Base-by-base conservation (phyloP, 352 stramenopile species). In the Hyaloperonospora arabidopsidis region DNA sequence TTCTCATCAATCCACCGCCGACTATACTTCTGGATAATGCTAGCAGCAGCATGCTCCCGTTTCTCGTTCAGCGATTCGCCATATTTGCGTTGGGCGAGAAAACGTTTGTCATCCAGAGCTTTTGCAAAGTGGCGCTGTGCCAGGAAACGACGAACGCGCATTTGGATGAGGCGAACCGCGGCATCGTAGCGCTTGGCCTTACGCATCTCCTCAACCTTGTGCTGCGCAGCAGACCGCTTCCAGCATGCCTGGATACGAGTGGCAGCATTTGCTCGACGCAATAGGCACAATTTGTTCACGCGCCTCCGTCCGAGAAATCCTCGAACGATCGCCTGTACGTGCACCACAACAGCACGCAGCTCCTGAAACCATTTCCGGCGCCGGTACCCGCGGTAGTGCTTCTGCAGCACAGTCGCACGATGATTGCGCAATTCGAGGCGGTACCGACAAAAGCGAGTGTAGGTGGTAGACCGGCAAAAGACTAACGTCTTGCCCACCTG, bases 401-500 rank as follows among this genome's bases (percentile, higher is more conserved):
- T 70, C 51, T 87, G 74, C 17, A 87, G 22, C 12, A 72, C 43
- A 15, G 61, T 67, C 19, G 72, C 74, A 41, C 65, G 53, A 36
- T 64, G 54, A 11, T 58, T 67, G 12, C 68, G 61, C 12, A 79
- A 44, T 22, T 74, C 67, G 6, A 76, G 46, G 1, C 76, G 74
- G 23, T 84, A 74, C 15, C 63, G 71, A 41, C 58, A 79, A 34
- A 86, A 73, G 13, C 64, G 52, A 44, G 81, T 83, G 65, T 79
- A 86, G 22, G 60, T 70, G 18, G 62, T 70, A 1, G 70, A 79
- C 54, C 81, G 80, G 62, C 60, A 87, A 60, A 87, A 87, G 10
- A 87, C 72, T 4, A 86, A 51, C 18, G 74, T 84, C 34, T 68
- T 78, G 45, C 77, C 74, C 15, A 87, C 65, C 44, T 87, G 77